Conservation (phyloP, 257 asterid species). For the Nemophila menziesii region DNA sequence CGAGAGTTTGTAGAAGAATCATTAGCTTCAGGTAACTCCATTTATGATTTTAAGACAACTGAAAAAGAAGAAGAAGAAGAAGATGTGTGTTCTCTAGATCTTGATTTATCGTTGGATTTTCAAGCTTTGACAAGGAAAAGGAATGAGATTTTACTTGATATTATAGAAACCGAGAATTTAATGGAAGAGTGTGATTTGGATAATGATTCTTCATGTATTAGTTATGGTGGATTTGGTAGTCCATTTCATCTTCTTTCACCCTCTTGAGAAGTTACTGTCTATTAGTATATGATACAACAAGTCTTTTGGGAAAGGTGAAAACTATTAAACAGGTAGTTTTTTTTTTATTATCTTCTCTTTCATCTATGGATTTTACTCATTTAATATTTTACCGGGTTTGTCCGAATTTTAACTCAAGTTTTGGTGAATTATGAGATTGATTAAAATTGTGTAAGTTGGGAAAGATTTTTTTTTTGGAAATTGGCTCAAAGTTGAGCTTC, state of each 20-base stretch:
- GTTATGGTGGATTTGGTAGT: constrained; percentile 84
- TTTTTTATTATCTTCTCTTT: constrained; percentile 1
- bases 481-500: constrained; percentile 49
- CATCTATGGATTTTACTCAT: constrained; percentile 9
- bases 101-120: constrained; percentile 38
- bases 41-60: constrained; percentile 22
- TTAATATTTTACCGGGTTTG: constrained; percentile 11
- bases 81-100: constrained; percentile 29
- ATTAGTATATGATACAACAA: constrained; percentile 53
- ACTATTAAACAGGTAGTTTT: constrained; percentile 15
- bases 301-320: constrained; percentile 32
- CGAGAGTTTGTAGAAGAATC: constrained; percentile 29
- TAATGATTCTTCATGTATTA: constrained; percentile 35
- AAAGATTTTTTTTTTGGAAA: constrained; percentile 45
- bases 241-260: constrained; percentile 58
- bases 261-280: constrained; percentile 41
- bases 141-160: constrained; percentile 58
- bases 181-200: constrained; percentile 71
- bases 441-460: constrained; percentile 35
- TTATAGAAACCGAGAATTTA: constrained; percentile 65
- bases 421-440: constrained; percentile 18
- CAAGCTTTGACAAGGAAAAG: constrained; percentile 38
- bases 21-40: constrained; percentile 13
- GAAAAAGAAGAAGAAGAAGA: constrained; percentile 18
- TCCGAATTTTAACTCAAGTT: constrained; percentile 15